phyloP scores from a whole-genome alignment of 805 yeast genomes.

The Grigorovia jiainica region DNA sequence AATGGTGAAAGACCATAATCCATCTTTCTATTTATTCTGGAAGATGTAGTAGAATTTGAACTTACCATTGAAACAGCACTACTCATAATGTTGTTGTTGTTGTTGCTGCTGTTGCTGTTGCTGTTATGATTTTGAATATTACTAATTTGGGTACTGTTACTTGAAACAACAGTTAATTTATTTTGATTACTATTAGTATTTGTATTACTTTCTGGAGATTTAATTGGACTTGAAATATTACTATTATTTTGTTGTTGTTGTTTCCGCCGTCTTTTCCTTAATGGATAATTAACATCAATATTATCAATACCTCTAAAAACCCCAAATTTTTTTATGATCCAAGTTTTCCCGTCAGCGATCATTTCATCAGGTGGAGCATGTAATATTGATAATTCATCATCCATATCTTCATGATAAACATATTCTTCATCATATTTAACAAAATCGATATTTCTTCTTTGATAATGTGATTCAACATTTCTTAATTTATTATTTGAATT shows the following conservation, averaged over 20 bases:
- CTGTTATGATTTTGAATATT: no score
- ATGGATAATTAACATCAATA: slow-evolving; percentile 16
- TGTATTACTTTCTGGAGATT: no score
- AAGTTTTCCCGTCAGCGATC: slow-evolving; percentile 37
- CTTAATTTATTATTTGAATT: slow-evolving; percentile 2
- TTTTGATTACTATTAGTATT: not conserved
- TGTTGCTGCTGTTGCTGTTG: not conserved
- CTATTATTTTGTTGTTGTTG: not conserved
- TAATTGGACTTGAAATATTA: not conserved
- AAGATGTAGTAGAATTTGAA: not conserved
- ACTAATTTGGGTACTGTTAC: no score
- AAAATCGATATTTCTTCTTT: slow-evolving; percentile 62
- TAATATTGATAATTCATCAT: slow-evolving; percentile 42
- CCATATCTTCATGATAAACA: slow-evolving; percentile 81
- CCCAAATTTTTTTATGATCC: slow-evolving; percentile 71
- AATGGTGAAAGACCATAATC: not conserved
- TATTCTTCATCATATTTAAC: slow-evolving; percentile 65
- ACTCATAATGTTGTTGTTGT: not conserved
- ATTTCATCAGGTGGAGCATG: slow-evolving; percentile 39
- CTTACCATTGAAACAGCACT: not conserved
- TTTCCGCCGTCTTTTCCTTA: slow-evolving; percentile 9
- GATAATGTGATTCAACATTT: slow-evolving; percentile 43
- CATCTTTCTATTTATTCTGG: not conserved
- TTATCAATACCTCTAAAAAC: slow-evolving; percentile 40
- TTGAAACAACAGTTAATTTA: no score